Base-by-base conservation (phyloP, 169 alveolate species). In the Cryptosporidium baileyi region DNA sequence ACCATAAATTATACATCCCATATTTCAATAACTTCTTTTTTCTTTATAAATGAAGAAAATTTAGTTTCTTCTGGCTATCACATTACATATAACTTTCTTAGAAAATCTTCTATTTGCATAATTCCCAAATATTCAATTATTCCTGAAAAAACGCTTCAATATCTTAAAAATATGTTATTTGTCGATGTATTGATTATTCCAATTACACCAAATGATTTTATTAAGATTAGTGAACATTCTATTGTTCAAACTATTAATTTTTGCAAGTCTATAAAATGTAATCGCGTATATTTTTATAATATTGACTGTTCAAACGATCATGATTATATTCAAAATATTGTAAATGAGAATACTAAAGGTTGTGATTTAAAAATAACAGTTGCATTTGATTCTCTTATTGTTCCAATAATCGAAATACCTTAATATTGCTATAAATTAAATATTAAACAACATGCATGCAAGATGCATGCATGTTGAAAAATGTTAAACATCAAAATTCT, bases 91-190 rank as follows among this genome's bases (percentile, higher is more conserved):
- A 1, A 2, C 9, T 0, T 15, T 24, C n/a, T 7, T n/a, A 54
- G 54, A 74, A 57, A 43, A 17, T 13, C n/a, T 17, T 5, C 26
- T 1, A 54, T 74, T 28, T 74, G 85, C 8, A 54, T 74, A 41
- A 8, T 74, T n/a, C 85, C 85, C 22, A 38, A 38, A 2, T 57
- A 54, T 54, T 51, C 59, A 32, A 51, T 38, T 32, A 51, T 74
- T 54, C 85, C 85, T 9, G 17, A 74, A 1, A 61, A 38, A 74
- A 54, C 85, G 11, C 7, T 74, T 11, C 6, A n/a, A 26, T 54
- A 51, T 57, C 43, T 74, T 9, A 74, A 54, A 74, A 34, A 44
- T 2, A 40, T 54, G 17, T 43, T 34, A 6, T 34, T 1, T 19
- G 54, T 74, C 17, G 28, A 54, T 24, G 34, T 40, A 15, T 28